A percentile compares a stretch with the other conserved stretches of the same genome.
These are phyloP conservation scores for Trichocladium antarcticum DNA, from an alignment of 495 filamentous ascomycete genomes.

Conservation along the genomic window DNA sequence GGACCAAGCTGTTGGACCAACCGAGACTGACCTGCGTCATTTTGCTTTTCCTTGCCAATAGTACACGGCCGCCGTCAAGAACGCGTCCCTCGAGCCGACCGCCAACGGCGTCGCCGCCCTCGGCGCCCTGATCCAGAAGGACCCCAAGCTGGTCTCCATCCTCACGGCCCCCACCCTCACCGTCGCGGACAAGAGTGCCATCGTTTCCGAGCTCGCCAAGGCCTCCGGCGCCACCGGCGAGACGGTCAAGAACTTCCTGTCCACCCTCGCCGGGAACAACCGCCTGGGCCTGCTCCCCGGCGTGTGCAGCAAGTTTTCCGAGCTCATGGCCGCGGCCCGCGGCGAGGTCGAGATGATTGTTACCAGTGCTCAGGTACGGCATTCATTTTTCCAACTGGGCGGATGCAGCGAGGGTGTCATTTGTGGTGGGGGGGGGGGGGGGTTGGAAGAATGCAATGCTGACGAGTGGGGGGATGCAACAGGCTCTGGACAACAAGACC, in stretches of 20 bases:
- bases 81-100: slow-evolving; percentile 66
- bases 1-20: not conserved
- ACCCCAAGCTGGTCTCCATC: slow-evolving; percentile 64
- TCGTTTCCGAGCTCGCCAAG: slow-evolving; percentile 77
- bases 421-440: not conserved
- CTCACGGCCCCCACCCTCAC: slow-evolving; percentile 71
- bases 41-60: slow-evolving; percentile 30
- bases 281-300: slow-evolving; percentile 68
- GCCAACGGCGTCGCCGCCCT: slow-evolving; percentile 64
- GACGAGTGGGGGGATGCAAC: slow-evolving; percentile 1
- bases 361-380: slow-evolving; percentile 74
- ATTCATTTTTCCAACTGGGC: not conserved
- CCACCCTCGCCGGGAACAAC: slow-evolving; percentile 89
- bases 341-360: slow-evolving; percentile 90
- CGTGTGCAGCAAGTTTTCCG: slow-evolving; percentile 76
- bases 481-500: slow-evolving; percentile 83
- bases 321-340: slow-evolving; percentile 75
- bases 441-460: not conserved
- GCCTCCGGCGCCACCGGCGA: slow-evolving; percentile 56
- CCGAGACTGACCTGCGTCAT: slow-evolving; percentile 26
- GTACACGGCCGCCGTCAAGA: slow-evolving; percentile 94
- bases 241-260: slow-evolving; percentile 87
- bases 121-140: slow-evolving; percentile 59
- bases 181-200: slow-evolving; percentile 64
- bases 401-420: not conserved